Evolutionary conservation across 1,139 yeast genomes (phyloP).

Genomic region (Yamadazyma aaseri): DNA sequence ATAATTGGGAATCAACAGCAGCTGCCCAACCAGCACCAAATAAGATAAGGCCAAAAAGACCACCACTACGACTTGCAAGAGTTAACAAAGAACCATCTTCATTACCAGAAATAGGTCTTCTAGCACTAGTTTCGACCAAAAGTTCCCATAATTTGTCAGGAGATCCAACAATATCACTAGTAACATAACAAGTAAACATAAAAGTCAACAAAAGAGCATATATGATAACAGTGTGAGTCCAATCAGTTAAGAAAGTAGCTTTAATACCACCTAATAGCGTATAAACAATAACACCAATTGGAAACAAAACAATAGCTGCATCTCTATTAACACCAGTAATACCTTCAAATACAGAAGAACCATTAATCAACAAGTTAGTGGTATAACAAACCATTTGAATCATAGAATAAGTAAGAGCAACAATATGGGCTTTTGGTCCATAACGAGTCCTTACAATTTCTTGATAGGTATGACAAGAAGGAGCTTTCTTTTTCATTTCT

Average conservation of each 20-base stretch:
- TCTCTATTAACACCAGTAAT: constrained; percentile 20
- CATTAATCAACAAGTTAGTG: constrained; percentile 18
- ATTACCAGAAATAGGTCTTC: constrained; percentile 40
- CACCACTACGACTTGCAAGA: constrained; percentile 43
- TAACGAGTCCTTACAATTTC: constrained; percentile 69
- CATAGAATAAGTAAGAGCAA: constrained; percentile 16
- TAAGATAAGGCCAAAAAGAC: constrained; percentile 26
- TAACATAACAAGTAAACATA: constrained; percentile 40
- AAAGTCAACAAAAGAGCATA: constrained; percentile 39
- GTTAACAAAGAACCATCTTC: constrained; percentile 48
- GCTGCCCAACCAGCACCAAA: constrained; percentile 25
- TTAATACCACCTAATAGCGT: constrained; percentile 46
- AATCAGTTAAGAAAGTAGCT: constrained; percentile 48
- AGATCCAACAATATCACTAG: constrained; percentile 43
- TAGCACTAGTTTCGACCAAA: constrained; percentile 31
- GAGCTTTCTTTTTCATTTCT: constrained; percentile 70
- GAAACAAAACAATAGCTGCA: constrained; percentile 37
- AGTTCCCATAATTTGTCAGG: constrained; percentile 47
- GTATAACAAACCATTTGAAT: constrained; percentile 19
- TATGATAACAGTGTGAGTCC: constrained; percentile 42
- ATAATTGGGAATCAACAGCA: constrained; percentile 39
- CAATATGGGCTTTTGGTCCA: constrained; percentile 42
- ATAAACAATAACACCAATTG: constrained; percentile 52
- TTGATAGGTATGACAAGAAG: constrained; percentile 73
- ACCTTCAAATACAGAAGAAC: constrained; percentile 16